Evolutionary conservation across 1,284 basidiomycete genomes (phyloP).

Genomic region (Leccinum subfulvum): DNA sequence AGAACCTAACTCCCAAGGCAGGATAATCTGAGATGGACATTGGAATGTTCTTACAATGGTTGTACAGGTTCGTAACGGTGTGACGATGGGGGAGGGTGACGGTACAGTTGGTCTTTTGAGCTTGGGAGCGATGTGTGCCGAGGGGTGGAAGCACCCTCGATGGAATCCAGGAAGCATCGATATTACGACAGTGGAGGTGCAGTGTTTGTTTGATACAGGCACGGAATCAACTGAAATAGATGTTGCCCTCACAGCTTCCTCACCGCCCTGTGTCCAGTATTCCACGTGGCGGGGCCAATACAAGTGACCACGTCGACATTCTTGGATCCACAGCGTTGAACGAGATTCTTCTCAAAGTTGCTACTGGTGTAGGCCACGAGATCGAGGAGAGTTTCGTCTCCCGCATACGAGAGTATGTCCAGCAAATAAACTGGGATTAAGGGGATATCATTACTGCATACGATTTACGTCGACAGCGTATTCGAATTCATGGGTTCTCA

Average conservation of each 20-base stretch:
- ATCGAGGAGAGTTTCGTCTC: conserved; percentile 77
- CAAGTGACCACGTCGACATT: conserved; percentile 92
- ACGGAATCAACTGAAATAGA: conserved; percentile 10
- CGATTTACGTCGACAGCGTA: conserved; percentile 2
- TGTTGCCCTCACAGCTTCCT: conserved; percentile 56
- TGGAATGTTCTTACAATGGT: not conserved
- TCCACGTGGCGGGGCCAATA: conserved; percentile 88
- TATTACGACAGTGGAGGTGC: conserved; percentile 83
- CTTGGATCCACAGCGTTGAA: conserved; percentile 87
- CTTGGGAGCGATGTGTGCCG: conserved; percentile 92
- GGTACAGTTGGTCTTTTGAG: conserved; percentile 91
- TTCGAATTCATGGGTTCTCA: conserved; percentile 10
- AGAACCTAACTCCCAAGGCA: conserved; percentile 60
- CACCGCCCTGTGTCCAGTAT: conserved; percentile 78
- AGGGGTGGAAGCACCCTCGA: conserved; percentile 86
- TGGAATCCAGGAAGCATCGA: conserved; percentile 95
- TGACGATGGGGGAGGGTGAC: conserved; percentile 92
- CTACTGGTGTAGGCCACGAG: conserved; percentile 72
- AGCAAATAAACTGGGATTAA: conserved; percentile 77
- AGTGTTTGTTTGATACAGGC: conserved; percentile 18
- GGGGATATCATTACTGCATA: conserved; percentile 6
- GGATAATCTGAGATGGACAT: conserved; percentile 6
- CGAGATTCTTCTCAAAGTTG: conserved; percentile 88
- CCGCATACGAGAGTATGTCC: conserved; percentile 75
- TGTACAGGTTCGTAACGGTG: conserved; percentile 69